Conservation (phyloP, 805 yeast species). For the Saccharomycopsis sp. region DNA sequence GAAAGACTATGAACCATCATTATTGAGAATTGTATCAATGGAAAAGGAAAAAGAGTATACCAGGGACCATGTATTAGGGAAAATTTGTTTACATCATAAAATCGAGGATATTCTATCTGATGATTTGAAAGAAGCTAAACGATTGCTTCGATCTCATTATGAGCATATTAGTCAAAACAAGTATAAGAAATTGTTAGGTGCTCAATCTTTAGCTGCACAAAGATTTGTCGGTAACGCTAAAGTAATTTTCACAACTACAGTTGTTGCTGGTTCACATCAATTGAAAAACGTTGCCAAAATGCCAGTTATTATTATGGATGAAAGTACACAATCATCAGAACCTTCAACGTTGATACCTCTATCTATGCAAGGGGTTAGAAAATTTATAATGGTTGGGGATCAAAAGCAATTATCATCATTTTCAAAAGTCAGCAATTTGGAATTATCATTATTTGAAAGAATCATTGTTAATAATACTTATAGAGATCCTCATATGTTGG, state of each 20-base stretch:
- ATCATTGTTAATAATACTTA: slow-evolving; percentile 55
- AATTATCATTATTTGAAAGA: slow-evolving; percentile 63
- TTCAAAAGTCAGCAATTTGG: slow-evolving; percentile 59
- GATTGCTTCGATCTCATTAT: slow-evolving; percentile 38
- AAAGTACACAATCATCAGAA: slow-evolving; percentile 71
- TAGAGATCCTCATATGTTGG: slow-evolving; percentile 56
- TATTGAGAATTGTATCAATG: slow-evolving; percentile 51
- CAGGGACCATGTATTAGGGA: slow-evolving; percentile 47
- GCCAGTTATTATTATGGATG: slow-evolving; percentile 74
- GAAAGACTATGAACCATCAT: slow-evolving; percentile 38
- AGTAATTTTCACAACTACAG: slow-evolving; percentile 67
- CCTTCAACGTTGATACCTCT: slow-evolving; percentile 65
- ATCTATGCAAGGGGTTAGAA: slow-evolving; percentile 59
- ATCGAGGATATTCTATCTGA: slow-evolving; percentile 44
- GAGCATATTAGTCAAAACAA: slow-evolving; percentile 38
- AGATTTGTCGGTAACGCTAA: slow-evolving; percentile 55
- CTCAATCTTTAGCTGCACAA: slow-evolving; percentile 38
- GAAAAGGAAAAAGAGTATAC: slow-evolving; percentile 58
- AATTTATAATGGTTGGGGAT: slow-evolving; percentile 68
- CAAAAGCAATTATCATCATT: slow-evolving; percentile 69
- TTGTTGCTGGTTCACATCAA: slow-evolving; percentile 62
- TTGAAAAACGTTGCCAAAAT: slow-evolving; percentile 46
- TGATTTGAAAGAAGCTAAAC: slow-evolving; percentile 35
- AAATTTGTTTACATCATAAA: slow-evolving; percentile 59
- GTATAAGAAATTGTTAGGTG: slow-evolving; percentile 43